Evolutionary conservation across 2,329 filamentous ascomycete genomes (phyloP).

Genomic region (Colletotrichum gigasporum): DNA sequence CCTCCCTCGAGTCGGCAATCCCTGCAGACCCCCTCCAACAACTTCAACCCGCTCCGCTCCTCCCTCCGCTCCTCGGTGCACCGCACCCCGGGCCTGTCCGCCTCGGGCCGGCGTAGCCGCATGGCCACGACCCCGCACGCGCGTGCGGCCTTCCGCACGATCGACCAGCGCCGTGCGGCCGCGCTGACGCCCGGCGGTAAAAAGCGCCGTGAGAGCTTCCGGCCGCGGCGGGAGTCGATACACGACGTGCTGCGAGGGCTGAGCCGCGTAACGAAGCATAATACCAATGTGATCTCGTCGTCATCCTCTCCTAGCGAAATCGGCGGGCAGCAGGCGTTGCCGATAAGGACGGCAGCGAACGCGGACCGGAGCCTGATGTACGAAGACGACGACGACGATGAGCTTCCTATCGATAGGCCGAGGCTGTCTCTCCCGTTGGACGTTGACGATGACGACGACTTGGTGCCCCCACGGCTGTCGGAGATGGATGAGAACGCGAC

Average conservation of each 20-base stretch:
- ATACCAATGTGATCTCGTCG: constrained; percentile 55
- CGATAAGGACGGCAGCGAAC: constrained; percentile 37
- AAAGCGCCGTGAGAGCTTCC: constrained; percentile 62
- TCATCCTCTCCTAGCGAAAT: constrained; percentile 52
- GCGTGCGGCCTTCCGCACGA: constrained; percentile 65
- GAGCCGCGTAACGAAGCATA: constrained; percentile 62
- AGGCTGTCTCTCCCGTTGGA: constrained; percentile 65
- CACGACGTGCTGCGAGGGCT: constrained; percentile 63
- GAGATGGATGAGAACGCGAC: constrained; percentile 64
- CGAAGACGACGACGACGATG: constrained; percentile 54
- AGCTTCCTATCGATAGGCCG: constrained; percentile 59
- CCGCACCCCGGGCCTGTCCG: constrained; percentile 45
- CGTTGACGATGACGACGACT: constrained; percentile 51
- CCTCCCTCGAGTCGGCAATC: constrained; percentile 17
- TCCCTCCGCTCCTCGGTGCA: constrained; percentile 48
- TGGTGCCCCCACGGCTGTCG: constrained; percentile 63
- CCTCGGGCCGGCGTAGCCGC: constrained; percentile 54
- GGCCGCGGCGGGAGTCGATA: constrained; percentile 65
- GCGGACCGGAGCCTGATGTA: constrained; percentile 32
- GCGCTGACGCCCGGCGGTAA: constrained; percentile 69
- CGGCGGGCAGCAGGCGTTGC: constrained; percentile 28
- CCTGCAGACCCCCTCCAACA: constrained; percentile 23
- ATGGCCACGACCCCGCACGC: constrained; percentile 68
- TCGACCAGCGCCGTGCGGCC: constrained; percentile 67
- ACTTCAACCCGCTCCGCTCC: not conserved